A percentile compares a stretch with the other conserved stretches of the same genome.
phyloP scores from a whole-genome alignment of 345 rosid genomes.

The Aurinia saxatilis region DNA sequence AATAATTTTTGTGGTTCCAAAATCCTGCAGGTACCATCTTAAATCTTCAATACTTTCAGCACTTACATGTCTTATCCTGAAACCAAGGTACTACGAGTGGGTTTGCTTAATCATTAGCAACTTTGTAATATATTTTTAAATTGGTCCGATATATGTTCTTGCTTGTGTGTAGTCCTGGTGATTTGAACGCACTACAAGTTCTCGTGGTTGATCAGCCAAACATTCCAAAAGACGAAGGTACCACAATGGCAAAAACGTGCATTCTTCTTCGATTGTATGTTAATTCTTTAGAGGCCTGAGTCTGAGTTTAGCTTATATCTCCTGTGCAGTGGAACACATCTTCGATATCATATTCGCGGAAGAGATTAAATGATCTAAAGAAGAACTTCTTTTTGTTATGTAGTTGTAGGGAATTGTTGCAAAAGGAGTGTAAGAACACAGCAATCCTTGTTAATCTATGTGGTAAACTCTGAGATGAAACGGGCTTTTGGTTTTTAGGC shows the following conservation, averaged over 20 bases:
- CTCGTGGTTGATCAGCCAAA: conserved; percentile 84
- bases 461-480: background rate
- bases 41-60: conserved; percentile 63
- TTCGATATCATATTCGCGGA: conserved; percentile 57
- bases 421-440: background rate
- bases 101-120: background rate
- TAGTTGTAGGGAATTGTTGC: too few species aligned
- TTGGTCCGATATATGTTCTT: background rate
- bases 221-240: conserved; percentile 70
- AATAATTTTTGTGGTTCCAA: background rate
- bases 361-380: conserved; percentile 30
- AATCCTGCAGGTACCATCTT: conserved; percentile 44
- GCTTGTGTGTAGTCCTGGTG: conserved; percentile 38
- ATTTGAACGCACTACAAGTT: conserved; percentile 53
- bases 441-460: background rate
- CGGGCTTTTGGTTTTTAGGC: too few species aligned
- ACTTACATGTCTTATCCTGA: conserved; percentile 49
- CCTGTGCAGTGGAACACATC: conserved; percentile 47
- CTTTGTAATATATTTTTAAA: background rate
- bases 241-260: background rate
- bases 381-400: background rate
- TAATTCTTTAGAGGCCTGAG: background rate
- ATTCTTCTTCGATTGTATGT: background rate
- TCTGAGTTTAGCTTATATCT: background rate
- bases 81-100: conserved; percentile 47